These are phyloP conservation scores for Fusarium annulatum DNA, from an alignment of 2,329 filamentous ascomycete species.

Conservation along the genomic window DNA sequence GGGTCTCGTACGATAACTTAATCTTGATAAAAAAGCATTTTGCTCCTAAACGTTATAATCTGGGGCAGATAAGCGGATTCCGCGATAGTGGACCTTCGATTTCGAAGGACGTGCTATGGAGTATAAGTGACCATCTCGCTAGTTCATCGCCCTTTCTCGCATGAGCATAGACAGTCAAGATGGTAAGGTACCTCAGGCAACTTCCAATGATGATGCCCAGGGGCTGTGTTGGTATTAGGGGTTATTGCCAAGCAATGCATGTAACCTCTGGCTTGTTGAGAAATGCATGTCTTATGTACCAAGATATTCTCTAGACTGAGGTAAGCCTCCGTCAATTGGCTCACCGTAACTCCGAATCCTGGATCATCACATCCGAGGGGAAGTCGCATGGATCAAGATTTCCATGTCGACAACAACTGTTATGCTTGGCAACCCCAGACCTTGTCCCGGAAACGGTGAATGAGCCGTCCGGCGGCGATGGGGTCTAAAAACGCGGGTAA, in stretches of 20 bases:
- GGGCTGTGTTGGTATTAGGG: background rate
- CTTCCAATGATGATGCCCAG: background rate
- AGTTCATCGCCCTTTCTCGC: background rate
- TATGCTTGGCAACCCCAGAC: background rate
- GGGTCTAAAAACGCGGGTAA: background rate
- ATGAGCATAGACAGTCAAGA: no score
- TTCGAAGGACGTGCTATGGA: background rate
- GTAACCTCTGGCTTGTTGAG: background rate
- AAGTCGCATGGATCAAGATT: background rate
- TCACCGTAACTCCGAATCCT: background rate
- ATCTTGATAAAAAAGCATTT: background rate
- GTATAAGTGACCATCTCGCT: background rate
- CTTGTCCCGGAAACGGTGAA: background rate
- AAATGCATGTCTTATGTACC: background rate
- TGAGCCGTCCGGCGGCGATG: background rate
- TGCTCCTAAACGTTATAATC: background rate
- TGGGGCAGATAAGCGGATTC: background rate
- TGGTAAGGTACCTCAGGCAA: no score
- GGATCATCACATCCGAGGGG: background rate
- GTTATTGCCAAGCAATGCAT: conserved; percentile 5
- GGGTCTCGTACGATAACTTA: background rate
- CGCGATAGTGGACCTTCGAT: background rate
- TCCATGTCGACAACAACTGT: background rate
- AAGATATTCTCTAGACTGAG: background rate
- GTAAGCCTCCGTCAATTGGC: background rate